Percentiles rank a stretch among this genome's conserved stretches.
These are phyloP conservation scores for Penicillium paneum DNA, from an alignment of 2,329 filamentous ascomycete genomes.

Conservation along the genomic window DNA sequence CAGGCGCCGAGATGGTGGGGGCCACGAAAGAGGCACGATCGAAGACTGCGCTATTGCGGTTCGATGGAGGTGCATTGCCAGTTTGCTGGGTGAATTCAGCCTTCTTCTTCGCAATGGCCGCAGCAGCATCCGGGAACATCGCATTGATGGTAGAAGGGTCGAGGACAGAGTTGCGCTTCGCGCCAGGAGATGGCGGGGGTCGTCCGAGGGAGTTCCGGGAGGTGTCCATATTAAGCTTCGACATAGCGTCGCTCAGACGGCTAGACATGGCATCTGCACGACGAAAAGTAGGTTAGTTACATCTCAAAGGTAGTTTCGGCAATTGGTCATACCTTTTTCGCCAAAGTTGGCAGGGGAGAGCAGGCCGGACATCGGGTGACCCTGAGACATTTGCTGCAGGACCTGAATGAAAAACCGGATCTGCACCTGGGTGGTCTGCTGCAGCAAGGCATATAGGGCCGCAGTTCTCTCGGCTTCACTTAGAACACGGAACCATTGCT, in stretches of 20 bases:
- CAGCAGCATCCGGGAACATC: slow-evolving; percentile 98
- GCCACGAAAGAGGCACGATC: slow-evolving; percentile 71
- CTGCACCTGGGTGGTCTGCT: slow-evolving; percentile 98
- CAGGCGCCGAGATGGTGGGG: slow-evolving; percentile 69
- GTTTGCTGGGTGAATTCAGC: slow-evolving; percentile 96
- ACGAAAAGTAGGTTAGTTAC: slow-evolving; percentile 10
- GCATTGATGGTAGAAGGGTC: slow-evolving; percentile 92
- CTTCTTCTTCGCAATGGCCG: slow-evolving; percentile 97
- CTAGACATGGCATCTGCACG: slow-evolving; percentile 88
- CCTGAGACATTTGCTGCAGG: slow-evolving; percentile 97
- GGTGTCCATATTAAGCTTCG: slow-evolving; percentile 83
- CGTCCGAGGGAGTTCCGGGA: slow-evolving; percentile 80
- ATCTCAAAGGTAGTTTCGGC: background rate
- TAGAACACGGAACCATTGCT: slow-evolving; percentile 98
- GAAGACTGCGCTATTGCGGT: slow-evolving; percentile 82
- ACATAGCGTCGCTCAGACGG: slow-evolving; percentile 93
- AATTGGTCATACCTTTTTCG: slow-evolving; percentile 70
- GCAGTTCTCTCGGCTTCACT: slow-evolving; percentile 96
- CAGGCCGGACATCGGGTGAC: slow-evolving; percentile 92
- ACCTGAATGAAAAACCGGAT: slow-evolving; percentile 99
- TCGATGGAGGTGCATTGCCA: slow-evolving; percentile 82
- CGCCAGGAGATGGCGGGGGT: slow-evolving; percentile 70
- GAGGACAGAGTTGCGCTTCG: slow-evolving; percentile 91
- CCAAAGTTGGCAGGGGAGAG: slow-evolving; percentile 88
- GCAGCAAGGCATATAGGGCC: slow-evolving; percentile 87